A percentile compares a stretch with the other conserved stretches of the same genome.
phyloP scores from a whole-genome alignment of 495 filamentous ascomycete genomes.

The Evernia prunastri region DNA sequence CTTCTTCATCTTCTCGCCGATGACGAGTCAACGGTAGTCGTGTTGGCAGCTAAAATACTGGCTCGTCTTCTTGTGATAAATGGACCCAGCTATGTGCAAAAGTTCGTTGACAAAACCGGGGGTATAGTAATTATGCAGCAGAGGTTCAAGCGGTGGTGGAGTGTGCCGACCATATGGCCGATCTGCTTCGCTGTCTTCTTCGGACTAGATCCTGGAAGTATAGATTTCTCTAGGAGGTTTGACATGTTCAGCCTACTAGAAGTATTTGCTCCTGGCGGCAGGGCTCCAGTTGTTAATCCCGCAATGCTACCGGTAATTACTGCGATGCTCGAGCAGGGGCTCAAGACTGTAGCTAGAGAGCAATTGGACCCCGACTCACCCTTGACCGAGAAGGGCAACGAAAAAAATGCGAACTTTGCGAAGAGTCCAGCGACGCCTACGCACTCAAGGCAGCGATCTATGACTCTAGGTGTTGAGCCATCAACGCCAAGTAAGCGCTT shows the following conservation, averaged over 20 bases:
- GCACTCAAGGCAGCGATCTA: constrained; percentile 53
- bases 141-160: constrained; percentile 83
- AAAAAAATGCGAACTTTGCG: constrained; percentile 1
- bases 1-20: constrained; percentile 88
- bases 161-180: constrained; percentile 75
- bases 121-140: constrained; percentile 80
- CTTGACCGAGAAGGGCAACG: constrained; percentile 26
- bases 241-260: constrained; percentile 66
- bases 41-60: constrained; percentile 76
- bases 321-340: constrained; percentile 79
- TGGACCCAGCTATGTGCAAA: constrained; percentile 69
- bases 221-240: constrained; percentile 67
- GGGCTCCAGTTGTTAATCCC: constrained; percentile 61
- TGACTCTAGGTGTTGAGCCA: constrained; percentile 31
- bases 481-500: constrained; percentile 17
- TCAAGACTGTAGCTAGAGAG: constrained; percentile 59
- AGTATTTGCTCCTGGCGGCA: constrained; percentile 51
- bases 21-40: constrained; percentile 73
- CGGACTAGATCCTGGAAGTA: constrained; percentile 65
- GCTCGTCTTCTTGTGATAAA: constrained; percentile 77
- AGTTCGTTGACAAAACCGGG: constrained; percentile 77
- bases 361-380: constrained; percentile 54
- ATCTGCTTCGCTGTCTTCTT: constrained; percentile 88
- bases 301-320: constrained; percentile 74
- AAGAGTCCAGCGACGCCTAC: constrained; percentile 56